Conservation (phyloP, 805 yeast genomes). For the Lipomyces yamanashiensis region DNA sequence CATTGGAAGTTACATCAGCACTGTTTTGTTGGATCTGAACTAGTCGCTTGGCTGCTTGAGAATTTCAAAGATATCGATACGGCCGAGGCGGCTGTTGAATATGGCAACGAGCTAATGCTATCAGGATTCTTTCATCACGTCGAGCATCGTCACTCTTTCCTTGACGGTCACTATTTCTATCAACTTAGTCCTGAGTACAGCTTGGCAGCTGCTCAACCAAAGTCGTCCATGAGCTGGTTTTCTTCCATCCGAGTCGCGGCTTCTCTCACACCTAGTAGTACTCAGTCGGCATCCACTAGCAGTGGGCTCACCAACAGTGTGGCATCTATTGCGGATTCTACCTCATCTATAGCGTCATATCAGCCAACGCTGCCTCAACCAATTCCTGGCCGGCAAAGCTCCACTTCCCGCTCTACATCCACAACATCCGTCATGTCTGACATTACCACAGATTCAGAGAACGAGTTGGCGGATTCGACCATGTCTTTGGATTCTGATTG, state of each 20-base stretch:
- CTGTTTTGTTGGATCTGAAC: conserved; percentile 83
- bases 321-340: conserved; percentile 14
- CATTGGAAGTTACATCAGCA: conserved; percentile 78
- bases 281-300: neutral
- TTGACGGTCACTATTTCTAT: conserved; percentile 94
- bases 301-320: conserved; percentile 12
- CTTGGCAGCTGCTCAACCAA: conserved; percentile 1
- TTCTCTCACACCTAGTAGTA: conserved; percentile 4
- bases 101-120: conserved; percentile 78
- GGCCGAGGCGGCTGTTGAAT: conserved; percentile 80
- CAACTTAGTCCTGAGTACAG: conserved; percentile 62
- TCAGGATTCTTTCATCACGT: conserved; percentile 79
- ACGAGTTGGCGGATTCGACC: conserved; percentile 27
- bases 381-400: neutral
- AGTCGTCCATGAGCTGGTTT: conserved; percentile 24
- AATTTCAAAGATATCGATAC: conserved; percentile 78
- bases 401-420: conserved; percentile 1
- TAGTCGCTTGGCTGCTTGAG: conserved; percentile 83
- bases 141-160: conserved; percentile 76
- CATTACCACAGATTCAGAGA: conserved; percentile 3
- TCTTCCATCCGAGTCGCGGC: conserved; percentile 27
- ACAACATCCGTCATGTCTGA: conserved; percentile 3
- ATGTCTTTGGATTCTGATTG: conserved; percentile 29
- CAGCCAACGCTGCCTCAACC: conserved; percentile 16
- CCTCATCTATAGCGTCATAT: neutral